Evolutionary conservation across 225 moss, liverwort and hornwort species (phyloP), one percentile per base, ranked within the genome.

Genomic region (Polytrichum commune): DNA sequence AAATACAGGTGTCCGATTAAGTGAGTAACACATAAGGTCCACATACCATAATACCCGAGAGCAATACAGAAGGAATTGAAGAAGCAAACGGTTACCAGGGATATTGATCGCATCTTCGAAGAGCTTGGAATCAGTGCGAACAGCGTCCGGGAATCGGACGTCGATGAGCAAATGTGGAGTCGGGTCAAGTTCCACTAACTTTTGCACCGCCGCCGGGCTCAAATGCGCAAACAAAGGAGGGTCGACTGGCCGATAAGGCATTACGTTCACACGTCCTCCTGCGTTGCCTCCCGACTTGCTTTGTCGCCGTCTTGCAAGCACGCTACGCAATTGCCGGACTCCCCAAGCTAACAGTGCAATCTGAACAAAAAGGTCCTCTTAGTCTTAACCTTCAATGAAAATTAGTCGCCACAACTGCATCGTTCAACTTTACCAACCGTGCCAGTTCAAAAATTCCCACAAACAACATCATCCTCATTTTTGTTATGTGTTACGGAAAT

Each of bases 331-430:
- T 69, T 90, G 96, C 68, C 96, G 85, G 55, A 97, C 82, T 20
- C 93, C 93, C 91, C 93, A 97, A 7, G 96, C 96, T 54, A 78
- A 77, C 4, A 97, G 80, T 19, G 96, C 96, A 89, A 97, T 97
- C 83, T 91, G 75, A 27, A 60, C 69, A 75, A 73, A 71, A 60
- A 33, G 8, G 13, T 35, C 23, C 13, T 32, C n/a, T 29, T 29
- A 46, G 16, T 16, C 46, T 46, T 46, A 16, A 4, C 46, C 4
- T 46, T 46, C 46, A 3, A 46, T 3, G 2, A 32, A 46, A 46
- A 13, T 16, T 13, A 38, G 38, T 38, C 38, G 38, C 38, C 13
- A 46, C 46, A 46, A 46, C 46, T 13, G 46, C 46, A 46, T 46
- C 46, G 3, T 7, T 46, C 46, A 46, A 46, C 46, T 46, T 46